Percentiles rank a stretch among this genome's conserved stretches.
Conservation (phyloP, 1,284 basidiomycete species). For the Cystobasidiaceae sp. region DNA sequence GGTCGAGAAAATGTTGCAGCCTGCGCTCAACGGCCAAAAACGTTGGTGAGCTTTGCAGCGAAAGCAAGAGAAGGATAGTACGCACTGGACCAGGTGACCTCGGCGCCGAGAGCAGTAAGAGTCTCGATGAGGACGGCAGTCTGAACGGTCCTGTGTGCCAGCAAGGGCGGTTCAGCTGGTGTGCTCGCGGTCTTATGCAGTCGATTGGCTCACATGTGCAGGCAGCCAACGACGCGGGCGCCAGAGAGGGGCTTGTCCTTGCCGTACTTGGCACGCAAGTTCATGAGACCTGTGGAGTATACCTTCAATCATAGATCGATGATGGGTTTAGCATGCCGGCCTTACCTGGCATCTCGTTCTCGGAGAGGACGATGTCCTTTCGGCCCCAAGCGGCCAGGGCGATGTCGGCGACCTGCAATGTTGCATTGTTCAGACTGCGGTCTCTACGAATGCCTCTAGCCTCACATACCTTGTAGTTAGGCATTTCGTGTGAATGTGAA, state of each 20-base stretch:
- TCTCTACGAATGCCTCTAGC: too few relatives aligned
- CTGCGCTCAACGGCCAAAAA: conserved; percentile 14
- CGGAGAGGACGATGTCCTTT: conserved; percentile 43
- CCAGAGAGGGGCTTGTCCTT: conserved; percentile 82
- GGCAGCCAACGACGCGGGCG: conserved; percentile 93
- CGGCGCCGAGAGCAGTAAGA: conserved; percentile 85
- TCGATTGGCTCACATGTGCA: conserved; percentile 64
- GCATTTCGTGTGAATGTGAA: conserved; percentile 23
- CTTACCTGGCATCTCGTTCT: conserved; percentile 40
- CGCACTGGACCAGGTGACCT: conserved; percentile 93
- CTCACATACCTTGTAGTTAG: conserved; percentile 31
- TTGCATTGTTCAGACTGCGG: too few relatives aligned
- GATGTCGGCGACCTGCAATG: conserved; percentile 29
- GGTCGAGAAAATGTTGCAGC: conserved; percentile 92
- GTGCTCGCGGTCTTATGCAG: background rate
- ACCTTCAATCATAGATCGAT: background rate
- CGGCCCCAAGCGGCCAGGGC: conserved; percentile 44
- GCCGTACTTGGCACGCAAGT: conserved; percentile 72
- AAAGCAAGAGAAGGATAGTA: conserved; percentile 36
- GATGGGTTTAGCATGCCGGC: background rate
- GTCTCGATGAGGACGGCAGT: conserved; percentile 91
- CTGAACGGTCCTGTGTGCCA: conserved; percentile 74
- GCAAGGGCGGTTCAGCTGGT: background rate
- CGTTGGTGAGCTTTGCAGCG: background rate
- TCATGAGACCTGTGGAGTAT: conserved; percentile 70